A percentile compares a stretch with the other conserved stretches of the same genome.
Evolutionary conservation across 805 yeast species (phyloP).

Genomic region (Ogataea glucozyma): DNA sequence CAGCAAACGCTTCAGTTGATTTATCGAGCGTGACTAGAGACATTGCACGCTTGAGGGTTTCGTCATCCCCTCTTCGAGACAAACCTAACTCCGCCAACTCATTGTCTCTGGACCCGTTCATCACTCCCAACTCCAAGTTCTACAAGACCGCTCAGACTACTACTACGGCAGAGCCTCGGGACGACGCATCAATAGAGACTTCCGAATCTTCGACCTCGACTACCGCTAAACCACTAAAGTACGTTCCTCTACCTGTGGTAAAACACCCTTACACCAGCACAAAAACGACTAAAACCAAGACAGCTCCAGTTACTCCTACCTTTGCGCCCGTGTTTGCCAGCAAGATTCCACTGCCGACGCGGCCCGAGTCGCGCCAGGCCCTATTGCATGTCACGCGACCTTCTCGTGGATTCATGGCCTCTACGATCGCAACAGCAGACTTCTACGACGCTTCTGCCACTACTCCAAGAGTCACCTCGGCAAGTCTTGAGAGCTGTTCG

Average conservation of each 20-base stretch:
- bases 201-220: too few species aligned
- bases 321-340: slow-evolving; percentile 10
- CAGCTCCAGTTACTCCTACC: too few species aligned
- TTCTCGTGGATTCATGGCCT: too few species aligned
- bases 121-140: slow-evolving; percentile 30
- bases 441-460: background rate
- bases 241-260: slow-evolving; percentile 28
- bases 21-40: background rate
- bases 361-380: slow-evolving; percentile 28
- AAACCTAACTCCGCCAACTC: background rate
- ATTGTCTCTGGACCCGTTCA: slow-evolving; percentile 28
- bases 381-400: slow-evolving; percentile 13
- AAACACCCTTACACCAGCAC: slow-evolving; percentile 2
- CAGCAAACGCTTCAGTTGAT: too few species aligned
- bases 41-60: background rate
- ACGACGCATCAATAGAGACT: too few species aligned
- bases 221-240: slow-evolving; percentile 23
- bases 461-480: slow-evolving; percentile 1
- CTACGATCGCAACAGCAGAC: too few species aligned
- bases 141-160: slow-evolving; percentile 7
- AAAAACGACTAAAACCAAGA: too few species aligned
- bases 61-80: background rate
- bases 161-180: slow-evolving; percentile 12
- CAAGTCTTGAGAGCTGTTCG: slow-evolving; percentile 3
- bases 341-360: slow-evolving; percentile 31